Evolutionary conservation across 139 green algal genomes (phyloP), one percentile per base, ranked within the genome.

Genomic region (Micromonas commoda): DNA sequence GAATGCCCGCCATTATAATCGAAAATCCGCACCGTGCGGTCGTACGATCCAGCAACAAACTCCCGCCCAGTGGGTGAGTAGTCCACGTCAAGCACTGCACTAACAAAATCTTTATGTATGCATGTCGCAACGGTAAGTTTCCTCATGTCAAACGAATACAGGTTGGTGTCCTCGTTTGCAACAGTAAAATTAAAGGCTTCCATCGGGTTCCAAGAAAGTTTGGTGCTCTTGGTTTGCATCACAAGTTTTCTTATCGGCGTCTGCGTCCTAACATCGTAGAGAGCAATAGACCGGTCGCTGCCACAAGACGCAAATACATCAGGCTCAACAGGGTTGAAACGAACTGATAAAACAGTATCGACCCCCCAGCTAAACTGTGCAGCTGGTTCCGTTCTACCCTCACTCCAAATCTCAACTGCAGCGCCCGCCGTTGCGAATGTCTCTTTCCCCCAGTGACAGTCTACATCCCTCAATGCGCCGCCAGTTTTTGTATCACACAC

Each of bases 81-180:
- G 85, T 99, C 95, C 9, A 99, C 88, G 78, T 98, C 94, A 92
- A 98, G 97, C 13, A 81, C 37, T 13, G 64, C 35, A 23, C 9
- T 68, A 20, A 81, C 64, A 37, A 65, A 66, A 53, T 81, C 76
- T 26, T 94, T 90, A 84, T 99, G 95, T 74, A 99, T 89, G 77
- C 88, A 96, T 1, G 83, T 82, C 5, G 95, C 93, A 13, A 64
- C 84, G 20, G 82, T 29, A 37, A 99, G 85, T 73, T 90, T 92
- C 37, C 95, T 90, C 93, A 99, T 98, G 87, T 99, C 95, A 65
- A 94, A 99, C 0, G 89, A 95, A 83, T 99, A 99, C 52, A 96
- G 85, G 83, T 87, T 91, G 86, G 89, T 95, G 86, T 99, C 96
- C 84, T 99, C 95, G 77, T 91, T 97, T 34, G 93, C 95, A 9